Base-by-base conservation (phyloP, 2,329 filamentous ascomycete species). In the Bipolaris sorokiniana region DNA sequence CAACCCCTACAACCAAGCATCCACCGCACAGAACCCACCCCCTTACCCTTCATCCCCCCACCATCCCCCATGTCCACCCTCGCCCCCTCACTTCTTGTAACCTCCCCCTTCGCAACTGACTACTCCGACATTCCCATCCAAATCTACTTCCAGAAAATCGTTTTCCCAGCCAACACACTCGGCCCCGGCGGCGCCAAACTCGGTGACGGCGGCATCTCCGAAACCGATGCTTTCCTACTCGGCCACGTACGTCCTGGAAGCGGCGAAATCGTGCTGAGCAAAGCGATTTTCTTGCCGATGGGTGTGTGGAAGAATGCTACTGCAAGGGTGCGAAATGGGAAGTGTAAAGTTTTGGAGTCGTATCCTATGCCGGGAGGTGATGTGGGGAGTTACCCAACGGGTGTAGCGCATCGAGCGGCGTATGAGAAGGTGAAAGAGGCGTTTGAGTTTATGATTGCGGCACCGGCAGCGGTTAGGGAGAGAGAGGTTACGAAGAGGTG, bases 401-500 rank as follows among this genome's bases (percentile, higher is more conserved):
- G 22, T 15, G 23, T 13, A 46, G 50, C 58, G 6, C 69, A 74
- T 56, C 20, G 28, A 0, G 56, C 48, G 5, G 61, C 58, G 0
- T 72, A 74, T 36, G 49, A 60, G 1, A 74, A 71, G 33, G 20
- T 73, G 3, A 41, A 15, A 3, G 45, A 62, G 5, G 65, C 62
- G 5, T 67, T 62, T 16, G 23, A 20, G 1, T 22, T 74, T 7
- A 71, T 74, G 61, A 31, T 47, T 16, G 9, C 22, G 6, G 7
- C 7, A 0, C 41, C n/a, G 1, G 44, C 52, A 2, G 23, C 3
- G 4, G 56, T 59, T 9, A 50, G 72, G 1, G 73, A 75, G 51
- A 45, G 59, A 3, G 53, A 63, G n/a, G 22, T 74, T 10, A 74
- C 71, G 13, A 75, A 75, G 65, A 46, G 73, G 38, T 75, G 71